Evolutionary conservation across 345 rosid genomes (phyloP).

Genomic region (Hibiscus syriacus): DNA sequence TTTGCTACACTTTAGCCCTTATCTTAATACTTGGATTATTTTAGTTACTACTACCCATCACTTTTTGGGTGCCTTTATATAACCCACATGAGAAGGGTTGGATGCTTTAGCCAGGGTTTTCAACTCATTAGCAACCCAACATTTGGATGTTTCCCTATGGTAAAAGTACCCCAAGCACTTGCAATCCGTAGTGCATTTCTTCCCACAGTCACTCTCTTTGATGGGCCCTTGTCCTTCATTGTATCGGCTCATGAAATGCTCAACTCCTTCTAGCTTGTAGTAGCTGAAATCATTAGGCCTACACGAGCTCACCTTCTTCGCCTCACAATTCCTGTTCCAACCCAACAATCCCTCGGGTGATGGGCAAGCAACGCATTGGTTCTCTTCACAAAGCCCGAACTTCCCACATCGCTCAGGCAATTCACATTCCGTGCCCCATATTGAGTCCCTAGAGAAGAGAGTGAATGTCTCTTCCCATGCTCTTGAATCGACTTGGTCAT

Average conservation of each 20-base stretch:
- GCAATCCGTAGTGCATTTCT: conserved; percentile 44
- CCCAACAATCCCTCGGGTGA: conserved; percentile 28
- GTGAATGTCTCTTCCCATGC: conserved; percentile 39
- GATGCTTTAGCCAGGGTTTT: conserved; percentile 21
- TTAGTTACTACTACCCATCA: not conserved
- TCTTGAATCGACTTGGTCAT: conserved; percentile 20
- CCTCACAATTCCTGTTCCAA: conserved; percentile 34
- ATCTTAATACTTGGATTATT: not conserved
- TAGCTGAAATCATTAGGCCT: conserved; percentile 23
- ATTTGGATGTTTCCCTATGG: conserved; percentile 32
- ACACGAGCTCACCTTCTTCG: conserved; percentile 25
- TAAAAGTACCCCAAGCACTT: conserved; percentile 57
- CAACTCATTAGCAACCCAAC: conserved; percentile 56
- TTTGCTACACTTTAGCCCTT: not conserved
- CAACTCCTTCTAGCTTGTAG: conserved; percentile 43
- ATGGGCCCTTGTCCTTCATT: conserved; percentile 30
- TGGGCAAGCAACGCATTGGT: conserved; percentile 53
- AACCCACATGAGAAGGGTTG: conserved; percentile 29
- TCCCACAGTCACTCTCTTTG: conserved; percentile 40
- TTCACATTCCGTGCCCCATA: conserved; percentile 29
- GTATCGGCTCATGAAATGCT: conserved; percentile 41
- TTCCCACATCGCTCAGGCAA: conserved; percentile 28
- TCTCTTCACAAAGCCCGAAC: conserved; percentile 13
- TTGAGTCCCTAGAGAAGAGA: conserved; percentile 22
- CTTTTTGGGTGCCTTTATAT: conserved; percentile 24